Evolutionary conservation across 164 flowering plant genomes (phyloP), one percentile per base, ranked within the genome.

Genomic region (Akebia trifoliata): DNA sequence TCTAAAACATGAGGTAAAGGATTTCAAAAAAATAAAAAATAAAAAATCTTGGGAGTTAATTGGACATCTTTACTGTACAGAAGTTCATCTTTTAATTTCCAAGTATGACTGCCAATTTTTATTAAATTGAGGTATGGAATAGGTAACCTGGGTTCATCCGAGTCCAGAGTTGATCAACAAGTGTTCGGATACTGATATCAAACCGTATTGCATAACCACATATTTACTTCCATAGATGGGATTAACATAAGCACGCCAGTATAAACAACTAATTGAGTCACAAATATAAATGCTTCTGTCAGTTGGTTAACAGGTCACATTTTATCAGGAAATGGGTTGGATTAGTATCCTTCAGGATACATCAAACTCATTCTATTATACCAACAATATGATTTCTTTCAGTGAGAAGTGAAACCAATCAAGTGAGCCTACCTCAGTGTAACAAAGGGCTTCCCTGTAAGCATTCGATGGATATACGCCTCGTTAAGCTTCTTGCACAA

Each of bases 391-490:
- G 39, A 5, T 21, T 44, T 15, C 30, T 43, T 20, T 18, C 4
- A 18, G 26, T 7, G 18, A 24, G 30, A 31, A 46, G 49, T 17
- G 15, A 51, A 30, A 40, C 6, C 42, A n/a, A 40, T 36, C 5
- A 29, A 6, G 35, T 25, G 40, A 48, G 52, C 8, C 8, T 63
- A 93, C 97, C 97, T 89, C 3, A 87, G 61, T 9, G 89, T 78
- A n/a, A 85, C 65, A 37, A 86, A 83, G 36, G 97, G 97, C 60
- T 74, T 87, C 51, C 93, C 84, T 2, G 89, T 83, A 26, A 84
- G 74, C 86, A 93, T 93, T 50, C 68, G 66, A 71, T 93, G 97
- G 50, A 75, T 83, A 57, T 62, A 93, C 11, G 85, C 88, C 73
- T 87, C 99, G 69, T 69, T 84, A 20, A 93, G 83, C 69, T 71